Base-by-base conservation (phyloP, 202 grass and related monocot genomes). In the Carex sylvatica region DNA sequence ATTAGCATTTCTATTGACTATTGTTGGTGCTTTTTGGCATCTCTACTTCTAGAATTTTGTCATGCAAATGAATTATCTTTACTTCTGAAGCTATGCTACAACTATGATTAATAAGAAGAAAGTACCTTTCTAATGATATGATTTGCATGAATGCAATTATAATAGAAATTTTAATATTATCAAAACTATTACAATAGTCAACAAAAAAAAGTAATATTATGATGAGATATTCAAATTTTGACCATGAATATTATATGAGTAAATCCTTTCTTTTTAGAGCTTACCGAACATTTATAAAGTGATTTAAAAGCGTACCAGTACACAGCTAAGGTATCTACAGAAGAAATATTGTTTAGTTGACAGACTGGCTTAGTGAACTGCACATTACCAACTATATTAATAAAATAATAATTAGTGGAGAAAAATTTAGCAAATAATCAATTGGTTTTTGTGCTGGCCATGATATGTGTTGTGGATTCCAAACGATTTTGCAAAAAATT, bases 321-420 rank as follows among this genome's bases (percentile, higher is more conserved):
- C 0, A 77, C 28, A 77, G 52, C 73, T 77, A 76, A 51, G 18
- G 20, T 72, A 51, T 51, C 26, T 76, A 31, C 30, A 56, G 15
- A 33, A 75, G n/a, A 75, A 35, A 24, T 33, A 36, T 33, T 19
- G 52, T 77, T 55, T 55, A n/a, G 73, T 55, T 58, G 26, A 77
- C 24, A 58, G 73, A 19, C 73, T 36, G 73, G 51, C 6, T 58
- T 58, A 77, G 73, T 56, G 52, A 58, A 77, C 28, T 58, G 52
- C 73, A 76, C 72, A 77, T 35, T 36, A 76, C 49, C 72, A 76
- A 76, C 49, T 18, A 33, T 58, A 33, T 44, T 42, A 67, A 14
- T 49, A 77, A 76, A 20, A 4, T 35, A 5, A 10, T 44, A 22
- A n/a, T 33, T 33, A 58, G 20, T 77, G 26, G 16, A 77, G 16